Evolutionary conservation across 1,284 basidiomycete genomes (phyloP), one percentile per base, ranked within the genome.

Genomic region (Cystobasidium slooffiae): DNA sequence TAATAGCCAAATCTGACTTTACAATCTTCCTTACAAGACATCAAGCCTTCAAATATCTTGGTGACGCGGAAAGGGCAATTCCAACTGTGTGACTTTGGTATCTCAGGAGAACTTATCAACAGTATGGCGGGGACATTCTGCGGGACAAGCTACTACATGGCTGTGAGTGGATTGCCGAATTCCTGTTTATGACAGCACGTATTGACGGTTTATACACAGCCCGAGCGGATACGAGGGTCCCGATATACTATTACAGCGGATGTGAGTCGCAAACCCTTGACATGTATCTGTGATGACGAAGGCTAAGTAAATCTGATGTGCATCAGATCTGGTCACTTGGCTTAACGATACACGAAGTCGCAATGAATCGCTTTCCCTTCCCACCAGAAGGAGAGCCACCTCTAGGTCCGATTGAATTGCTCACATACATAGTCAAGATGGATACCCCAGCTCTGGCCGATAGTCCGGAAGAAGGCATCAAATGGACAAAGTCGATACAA

Each of bases 111-210:
- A 83, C 88, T 99, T 76, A 97, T 98, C 85, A 97, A 99, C 84
- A 94, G 92, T 1, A 96, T 99, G 77, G 97, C 97, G 12, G 93
- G 98, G 83, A 99, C 97, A 0, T 99, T 99, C 81, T 96, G 98
- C 18, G 96, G 96, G 9, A 99, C 97, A 1, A 95, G 92, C 76
- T 96, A 94, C 16, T 99, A 99, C 83, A 99, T 99, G 96, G 96
- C 94, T 78, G 95, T 97, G 83, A 83, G 94, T 37, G 12, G 12
- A n/a, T 2, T 39, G 18, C 7, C 2, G 9, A 16, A 5, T 8
- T 20, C 12, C 47, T 3, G 0, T 16, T 52, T 1, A 3, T 7
- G 31, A 7, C 0, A 20, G 46, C 12, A 6, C 22, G 41, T 49
- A 20, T 20, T 39, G 59, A n/a, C n/a, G 31, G 5, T 31, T 5